phyloP scores from a whole-genome alignment of 2,329 filamentous ascomycete genomes.

The Malbranchea zuffiana region DNA sequence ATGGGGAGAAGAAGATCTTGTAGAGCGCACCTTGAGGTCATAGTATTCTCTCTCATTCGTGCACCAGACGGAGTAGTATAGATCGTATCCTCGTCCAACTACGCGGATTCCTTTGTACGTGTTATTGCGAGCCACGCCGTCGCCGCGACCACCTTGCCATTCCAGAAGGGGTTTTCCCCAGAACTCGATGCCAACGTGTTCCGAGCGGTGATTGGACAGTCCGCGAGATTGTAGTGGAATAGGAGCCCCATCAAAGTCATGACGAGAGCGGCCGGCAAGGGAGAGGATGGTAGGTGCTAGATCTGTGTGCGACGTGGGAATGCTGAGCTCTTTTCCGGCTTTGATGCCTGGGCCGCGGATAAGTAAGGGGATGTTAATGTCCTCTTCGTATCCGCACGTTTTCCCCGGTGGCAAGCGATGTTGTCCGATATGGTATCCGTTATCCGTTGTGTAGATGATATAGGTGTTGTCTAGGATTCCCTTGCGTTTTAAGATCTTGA shows the following conservation, averaged over 20 bases:
- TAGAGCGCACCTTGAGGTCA: conserved; percentile 48
- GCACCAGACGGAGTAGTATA: conserved; percentile 61
- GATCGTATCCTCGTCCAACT: conserved; percentile 43
- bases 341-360: conserved; percentile 49
- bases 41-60: conserved; percentile 57
- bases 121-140: conserved; percentile 34
- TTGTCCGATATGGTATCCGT: conserved; percentile 51
- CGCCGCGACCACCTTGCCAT: conserved; percentile 15
- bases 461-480: conserved; percentile 44
- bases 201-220: conserved; percentile 28
- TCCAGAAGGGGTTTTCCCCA: conserved; percentile 38
- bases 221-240: conserved; percentile 40
- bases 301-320: conserved; percentile 53
- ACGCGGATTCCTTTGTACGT: conserved; percentile 54
- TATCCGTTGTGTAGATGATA: conserved; percentile 52
- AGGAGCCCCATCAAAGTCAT: conserved; percentile 48
- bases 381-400: conserved; percentile 48
- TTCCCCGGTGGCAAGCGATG: conserved; percentile 50
- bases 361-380: conserved; percentile 50
- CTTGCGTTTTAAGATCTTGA: conserved; percentile 33
- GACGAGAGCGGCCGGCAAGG: conserved; percentile 28
- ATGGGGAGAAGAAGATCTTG: no score
- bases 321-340: conserved; percentile 30
- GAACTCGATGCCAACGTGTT: conserved; percentile 50
- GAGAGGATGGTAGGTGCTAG: conserved; percentile 51